Percentiles rank a stretch among this genome's conserved stretches.
Conservation (phyloP, 345 rosid species). For the Gossypium thurberi region DNA sequence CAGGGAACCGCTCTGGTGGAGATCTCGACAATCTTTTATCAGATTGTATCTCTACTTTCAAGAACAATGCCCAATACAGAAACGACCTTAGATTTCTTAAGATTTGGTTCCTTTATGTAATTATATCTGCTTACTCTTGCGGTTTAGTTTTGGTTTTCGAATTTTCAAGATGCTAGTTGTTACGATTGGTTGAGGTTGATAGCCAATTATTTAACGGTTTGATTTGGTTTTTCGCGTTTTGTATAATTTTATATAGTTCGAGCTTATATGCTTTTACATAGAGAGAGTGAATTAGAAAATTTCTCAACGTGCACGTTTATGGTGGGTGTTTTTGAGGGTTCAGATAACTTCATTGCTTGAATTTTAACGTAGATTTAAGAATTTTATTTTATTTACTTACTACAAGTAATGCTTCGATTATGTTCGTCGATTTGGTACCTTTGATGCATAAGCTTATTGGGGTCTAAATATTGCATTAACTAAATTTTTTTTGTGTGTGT, state of each 20-base stretch:
- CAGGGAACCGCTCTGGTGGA: slow-evolving; percentile 24
- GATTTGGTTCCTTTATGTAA: slow-evolving; percentile 87
- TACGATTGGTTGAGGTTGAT: background rate
- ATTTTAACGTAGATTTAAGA: background rate
- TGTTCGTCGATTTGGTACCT: background rate
- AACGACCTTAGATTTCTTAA: slow-evolving; percentile 86
- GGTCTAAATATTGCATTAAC: background rate
- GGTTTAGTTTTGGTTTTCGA: background rate
- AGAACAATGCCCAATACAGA: slow-evolving; percentile 48
- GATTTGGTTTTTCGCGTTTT: background rate
- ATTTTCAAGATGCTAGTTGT: background rate
- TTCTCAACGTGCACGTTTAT: background rate
- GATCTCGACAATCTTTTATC: slow-evolving; percentile 42
- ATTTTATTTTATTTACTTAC: background rate
- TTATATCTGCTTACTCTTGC: background rate
- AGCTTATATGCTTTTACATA: background rate
- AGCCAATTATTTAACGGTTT: background rate
- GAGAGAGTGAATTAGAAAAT: background rate
- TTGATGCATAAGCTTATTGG: background rate
- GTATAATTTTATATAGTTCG: background rate
- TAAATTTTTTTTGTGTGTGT: slow-evolving; percentile 9
- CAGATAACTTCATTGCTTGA: background rate
- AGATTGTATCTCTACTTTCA: slow-evolving; percentile 50
- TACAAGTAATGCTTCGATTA: background rate
- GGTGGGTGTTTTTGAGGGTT: background rate